Base-by-base conservation (phyloP, 1,284 basidiomycete species). In the Xerocomus amazonicus region DNA sequence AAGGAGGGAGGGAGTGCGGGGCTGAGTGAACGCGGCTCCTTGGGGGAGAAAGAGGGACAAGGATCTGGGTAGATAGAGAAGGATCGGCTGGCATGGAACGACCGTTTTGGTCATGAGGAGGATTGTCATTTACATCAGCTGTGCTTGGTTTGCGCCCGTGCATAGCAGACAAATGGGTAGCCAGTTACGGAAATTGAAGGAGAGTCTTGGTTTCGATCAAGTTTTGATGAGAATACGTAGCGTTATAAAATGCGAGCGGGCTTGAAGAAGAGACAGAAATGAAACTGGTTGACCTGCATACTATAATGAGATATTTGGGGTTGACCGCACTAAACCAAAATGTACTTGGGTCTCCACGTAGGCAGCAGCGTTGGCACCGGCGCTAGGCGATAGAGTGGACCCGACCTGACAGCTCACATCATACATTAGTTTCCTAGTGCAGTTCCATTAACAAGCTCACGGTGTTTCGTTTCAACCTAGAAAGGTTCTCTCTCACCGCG, bases 1-100 rank as follows among this genome's bases (percentile, higher is more conserved):
- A 44, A 12, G 52, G 51, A 4, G 59, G 54, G 43, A 62, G 53
- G 17, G 56, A 50, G 23, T 68, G 52, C 4, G 77, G 71, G 13
- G 68, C 69, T 0, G 74, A 73, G 19, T 61, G 68, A 14, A 69
- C 66, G 42, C 75, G 73, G 50, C 55, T 59, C 32, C 68, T 66
- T 14, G 67, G 41, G 5, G 63, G 60, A 37, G 61, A 62, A 8
- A 58, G 59, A 31, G 55, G 58, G n/a, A 56, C 14, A 43, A 52
- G 41, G 13, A 43, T 51, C 40, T 54, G 54, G 34, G 36, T 35
- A 42, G 38, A 31, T 27, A 43, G 39, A 34, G 54, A 43, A 5
- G 52, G 34, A 23, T 45, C 60, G 13, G 17, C 19, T 38, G 37
- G 34, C 16, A 23, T 16, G 23, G 29, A 19, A 12, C 12, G 23